Base-by-base conservation (phyloP, 2,329 filamentous ascomycete species). In the Dothidotthia symphoricarpi region DNA sequence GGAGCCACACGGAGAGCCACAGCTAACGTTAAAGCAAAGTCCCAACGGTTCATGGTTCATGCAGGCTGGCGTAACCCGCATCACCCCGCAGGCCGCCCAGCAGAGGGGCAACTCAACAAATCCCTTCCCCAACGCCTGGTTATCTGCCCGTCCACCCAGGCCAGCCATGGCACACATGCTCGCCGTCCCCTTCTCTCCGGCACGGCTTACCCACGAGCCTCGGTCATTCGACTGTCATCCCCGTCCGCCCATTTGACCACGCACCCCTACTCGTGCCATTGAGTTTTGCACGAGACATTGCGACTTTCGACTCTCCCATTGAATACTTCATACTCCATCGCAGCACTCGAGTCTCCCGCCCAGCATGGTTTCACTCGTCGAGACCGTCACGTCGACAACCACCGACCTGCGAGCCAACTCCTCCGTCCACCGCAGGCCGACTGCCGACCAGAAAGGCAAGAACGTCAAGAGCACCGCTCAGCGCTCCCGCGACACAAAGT, bases 401-500 rank as follows among this genome's bases (percentile, higher is more conserved):
- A 50, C 55, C 32, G 55, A 62, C 36, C 48, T 53, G 16, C 42
- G 39, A 24, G 29, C 56, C 46, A 34, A 33, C 45, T 41, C 60
- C 37, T 55, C 62, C 15, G 43, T 44, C 25, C 55, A 56, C 43
- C 55, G 56, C 16, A 49, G 44, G 16, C 54, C 53, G 36, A 55
- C 55, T 24, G 47, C 47, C 25, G 41, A 55, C 24, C 40, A 33
- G 6, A 41, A 44, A 12, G 34, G 26, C 29, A 44, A 47, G 15
- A 1, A 6, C 16, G 10, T 36, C 45, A 41, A 35, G 41, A 42
- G 45, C 44, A 40, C 50, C 35, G 37, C 49, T 24, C 34, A 45
- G 32, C 53, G 44, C 42, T 51, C 41, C 26, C 47, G 49, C 33
- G 57, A 62, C 35, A 57, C 72, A 25, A 93, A 90, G 66, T 97